Evolutionary conservation across 495 filamentous ascomycete species (phyloP).

Genomic region (Amphirosellinia nigrospora): DNA sequence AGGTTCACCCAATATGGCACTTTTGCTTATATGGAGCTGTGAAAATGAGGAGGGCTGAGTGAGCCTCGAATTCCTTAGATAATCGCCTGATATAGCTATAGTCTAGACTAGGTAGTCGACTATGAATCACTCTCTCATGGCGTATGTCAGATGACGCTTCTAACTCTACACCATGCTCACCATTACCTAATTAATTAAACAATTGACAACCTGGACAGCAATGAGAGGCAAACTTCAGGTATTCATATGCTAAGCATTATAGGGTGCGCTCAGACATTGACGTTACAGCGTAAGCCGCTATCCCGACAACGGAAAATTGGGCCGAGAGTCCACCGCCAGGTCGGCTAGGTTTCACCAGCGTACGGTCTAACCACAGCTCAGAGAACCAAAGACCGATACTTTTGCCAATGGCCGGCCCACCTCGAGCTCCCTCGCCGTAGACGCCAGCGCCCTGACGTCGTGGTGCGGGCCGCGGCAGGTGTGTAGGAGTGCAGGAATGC

Average conservation of each 20-base stretch:
- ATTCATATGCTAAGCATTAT: slow-evolving; percentile 5
- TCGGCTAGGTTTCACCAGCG: slow-evolving; percentile 7
- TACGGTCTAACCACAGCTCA: background rate
- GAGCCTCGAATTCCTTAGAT: background rate
- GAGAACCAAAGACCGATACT: background rate
- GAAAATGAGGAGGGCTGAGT: slow-evolving; percentile 8
- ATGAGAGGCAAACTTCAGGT: background rate
- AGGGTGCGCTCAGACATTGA: slow-evolving; percentile 14
- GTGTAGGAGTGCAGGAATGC: slow-evolving; percentile 13
- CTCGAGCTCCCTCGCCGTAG: slow-evolving; percentile 20
- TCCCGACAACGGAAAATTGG: slow-evolving; percentile 25
- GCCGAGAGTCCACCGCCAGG: slow-evolving; percentile 21
- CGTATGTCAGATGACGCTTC: background rate
- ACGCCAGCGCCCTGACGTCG: slow-evolving; percentile 3
- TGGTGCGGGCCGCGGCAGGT: background rate
- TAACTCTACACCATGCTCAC: background rate
- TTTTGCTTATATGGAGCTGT: background rate
- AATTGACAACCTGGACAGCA: background rate
- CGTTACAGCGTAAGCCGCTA: slow-evolving; percentile 23
- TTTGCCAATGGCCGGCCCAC: slow-evolving; percentile 8
- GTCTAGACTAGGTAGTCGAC: background rate
- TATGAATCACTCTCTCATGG: background rate
- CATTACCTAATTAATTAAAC: slow-evolving; percentile 10
- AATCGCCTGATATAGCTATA: background rate
- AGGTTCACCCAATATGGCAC: background rate